Evolutionary conservation across 1,139 yeast genomes (phyloP).

Genomic region (Taphrina confusa): DNA sequence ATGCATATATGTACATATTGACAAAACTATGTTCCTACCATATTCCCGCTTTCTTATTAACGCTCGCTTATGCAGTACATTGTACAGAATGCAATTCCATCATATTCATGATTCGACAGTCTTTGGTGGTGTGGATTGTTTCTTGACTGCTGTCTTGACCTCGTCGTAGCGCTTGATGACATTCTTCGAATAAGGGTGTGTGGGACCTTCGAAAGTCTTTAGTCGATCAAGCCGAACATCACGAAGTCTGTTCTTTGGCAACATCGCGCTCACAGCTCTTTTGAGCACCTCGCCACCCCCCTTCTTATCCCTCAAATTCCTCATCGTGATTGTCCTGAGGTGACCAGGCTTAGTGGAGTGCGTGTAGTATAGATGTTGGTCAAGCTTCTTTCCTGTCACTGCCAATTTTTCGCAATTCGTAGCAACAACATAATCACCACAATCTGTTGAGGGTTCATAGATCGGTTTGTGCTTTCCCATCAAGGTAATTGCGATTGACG

Average conservation of each 20-base stretch:
- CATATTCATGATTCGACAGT: not conserved
- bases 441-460: constrained; percentile 70
- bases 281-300: constrained; percentile 81
- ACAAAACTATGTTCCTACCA: too few relatives aligned
- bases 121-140: not conserved
- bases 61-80: too few relatives aligned
- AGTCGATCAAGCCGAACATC: constrained; percentile 77
- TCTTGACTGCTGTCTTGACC: not conserved
- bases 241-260: constrained; percentile 86
- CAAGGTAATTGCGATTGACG: constrained; percentile 79
- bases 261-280: constrained; percentile 92
- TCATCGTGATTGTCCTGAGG: constrained; percentile 79
- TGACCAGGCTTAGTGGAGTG: constrained; percentile 92
- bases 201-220: constrained; percentile 83
- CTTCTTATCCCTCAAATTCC: constrained; percentile 68
- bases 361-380: constrained; percentile 83
- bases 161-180: constrained; percentile 49
- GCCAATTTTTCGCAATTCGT: constrained; percentile 83
- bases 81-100: too few relatives aligned
- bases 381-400: constrained; percentile 78
- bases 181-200: constrained; percentile 81
- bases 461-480: constrained; percentile 97
- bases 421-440: constrained; percentile 96
- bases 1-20: not conserved
- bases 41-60: too few relatives aligned